Evolutionary conservation across 768 basidiomycete genomes (phyloP).

Genomic region (Suillus subaureus): DNA sequence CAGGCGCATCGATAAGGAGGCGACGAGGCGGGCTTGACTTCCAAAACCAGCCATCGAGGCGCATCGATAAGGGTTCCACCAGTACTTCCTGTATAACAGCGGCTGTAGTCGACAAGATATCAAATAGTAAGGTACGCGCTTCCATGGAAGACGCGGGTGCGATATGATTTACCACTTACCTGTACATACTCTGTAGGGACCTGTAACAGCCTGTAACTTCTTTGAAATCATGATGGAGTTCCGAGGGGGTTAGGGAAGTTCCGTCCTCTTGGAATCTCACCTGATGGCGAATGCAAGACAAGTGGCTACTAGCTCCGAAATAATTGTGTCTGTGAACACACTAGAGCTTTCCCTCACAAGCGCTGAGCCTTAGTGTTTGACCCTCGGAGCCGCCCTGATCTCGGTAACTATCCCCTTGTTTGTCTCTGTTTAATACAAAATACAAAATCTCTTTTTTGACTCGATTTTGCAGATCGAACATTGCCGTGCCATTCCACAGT

Average conservation of each 20-base stretch:
- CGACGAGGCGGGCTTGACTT: slow-evolving; percentile 8
- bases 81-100: slow-evolving; percentile 10
- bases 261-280: not conserved
- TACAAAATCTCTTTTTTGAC: not conserved
- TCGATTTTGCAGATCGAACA: not conserved
- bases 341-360: not conserved
- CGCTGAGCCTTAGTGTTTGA: not conserved
- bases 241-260: not conserved
- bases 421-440: slow-evolving; percentile 1
- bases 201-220: not conserved
- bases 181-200: slow-evolving; percentile 12
- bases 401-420: not conserved
- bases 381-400: not conserved
- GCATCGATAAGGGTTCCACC: slow-evolving; percentile 33
- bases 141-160: slow-evolving; percentile 15
- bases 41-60: slow-evolving; percentile 24
- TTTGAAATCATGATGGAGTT: not conserved
- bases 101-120: slow-evolving; percentile 14
- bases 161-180: not conserved
- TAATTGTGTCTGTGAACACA: not conserved
- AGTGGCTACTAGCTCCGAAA: not conserved
- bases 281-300: not conserved
- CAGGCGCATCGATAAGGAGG: slow-evolving; percentile 13
- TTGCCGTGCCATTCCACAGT: not conserved
- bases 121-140: slow-evolving; percentile 12